These are phyloP conservation scores for Glomus cerebriforme DNA, from an alignment of 192 early-diverging fungal species.

Conservation along the genomic window DNA sequence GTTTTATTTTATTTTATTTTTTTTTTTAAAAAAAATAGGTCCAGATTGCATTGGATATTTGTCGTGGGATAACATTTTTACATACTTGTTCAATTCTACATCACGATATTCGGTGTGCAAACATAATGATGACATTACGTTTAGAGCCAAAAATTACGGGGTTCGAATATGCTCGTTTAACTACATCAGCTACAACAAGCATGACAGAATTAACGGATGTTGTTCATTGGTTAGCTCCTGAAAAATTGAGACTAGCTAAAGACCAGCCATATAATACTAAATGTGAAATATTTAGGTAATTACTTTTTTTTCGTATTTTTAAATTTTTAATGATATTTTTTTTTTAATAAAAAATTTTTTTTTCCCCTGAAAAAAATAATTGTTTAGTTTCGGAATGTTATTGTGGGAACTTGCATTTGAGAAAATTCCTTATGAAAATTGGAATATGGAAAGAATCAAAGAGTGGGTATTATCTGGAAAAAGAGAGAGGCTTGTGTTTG, in stretches of 20 bases:
- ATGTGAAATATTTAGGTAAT: slow-evolving; percentile 30
- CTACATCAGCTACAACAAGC: not conserved
- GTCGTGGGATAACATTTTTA: slow-evolving; percentile 20
- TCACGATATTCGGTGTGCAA: slow-evolving; percentile 31
- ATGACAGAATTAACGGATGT: slow-evolving; percentile 1
- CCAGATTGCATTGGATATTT: slow-evolving; percentile 17
- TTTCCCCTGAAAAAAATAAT: not conserved
- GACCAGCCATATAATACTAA: slow-evolving; percentile 7
- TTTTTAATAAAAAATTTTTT: not conserved
- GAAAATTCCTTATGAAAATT: slow-evolving; percentile 7
- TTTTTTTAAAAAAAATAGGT: no score
- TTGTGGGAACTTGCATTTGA: slow-evolving; percentile 1
- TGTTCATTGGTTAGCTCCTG: slow-evolving; percentile 28
- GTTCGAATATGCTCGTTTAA: not conserved
- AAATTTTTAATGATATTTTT: no score
- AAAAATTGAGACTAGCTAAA: not conserved
- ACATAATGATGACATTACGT: slow-evolving; percentile 21
- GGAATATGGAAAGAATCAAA: not conserved
- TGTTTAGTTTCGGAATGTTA: slow-evolving; percentile 1
- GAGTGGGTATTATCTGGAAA: not conserved
- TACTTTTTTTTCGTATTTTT: not conserved
- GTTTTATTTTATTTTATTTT: no score
- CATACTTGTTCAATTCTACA: slow-evolving; percentile 7
- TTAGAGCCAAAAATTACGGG: slow-evolving; percentile 16
- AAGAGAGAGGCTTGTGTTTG: not conserved